phyloP scores from a whole-genome alignment of 768 basidiomycete genomes.

The Phanerochaete carnosa region DNA sequence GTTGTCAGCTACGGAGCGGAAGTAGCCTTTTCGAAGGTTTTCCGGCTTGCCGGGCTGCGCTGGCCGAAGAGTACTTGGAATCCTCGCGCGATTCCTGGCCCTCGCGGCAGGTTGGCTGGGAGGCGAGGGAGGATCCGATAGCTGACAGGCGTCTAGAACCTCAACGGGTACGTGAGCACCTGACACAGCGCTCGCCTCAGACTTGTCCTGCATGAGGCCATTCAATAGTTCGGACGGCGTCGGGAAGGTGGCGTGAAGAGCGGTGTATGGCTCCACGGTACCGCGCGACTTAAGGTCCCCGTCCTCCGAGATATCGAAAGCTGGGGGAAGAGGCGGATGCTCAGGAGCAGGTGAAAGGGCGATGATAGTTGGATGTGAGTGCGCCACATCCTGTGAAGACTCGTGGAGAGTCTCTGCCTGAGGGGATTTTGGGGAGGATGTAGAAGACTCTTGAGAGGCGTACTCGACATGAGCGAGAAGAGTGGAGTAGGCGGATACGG shows the following conservation, averaged over 20 bases:
- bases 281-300: background rate
- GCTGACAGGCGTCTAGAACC: no score
- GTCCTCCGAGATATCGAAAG: background rate
- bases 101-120: background rate
- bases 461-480: conserved; percentile 10
- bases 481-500: conserved; percentile 19
- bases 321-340: background rate
- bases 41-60: conserved; percentile 32
- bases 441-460: background rate
- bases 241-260: conserved; percentile 40
- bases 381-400: no score
- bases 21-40: conserved; percentile 53
- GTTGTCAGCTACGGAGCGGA: conserved; percentile 53
- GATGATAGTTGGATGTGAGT: background rate
- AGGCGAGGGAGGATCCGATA: no score
- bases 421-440: no score
- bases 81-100: background rate
- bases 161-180: conserved; percentile 18
- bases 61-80: background rate
- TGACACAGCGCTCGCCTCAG: conserved; percentile 42
- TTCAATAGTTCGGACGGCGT: conserved; percentile 67
- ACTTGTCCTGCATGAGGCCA: no score
- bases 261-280: conserved; percentile 18
- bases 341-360: background rate
- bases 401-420: no score